Conservation (phyloP, 2,329 filamentous ascomycete genomes). For the Fusarium begoniae region DNA sequence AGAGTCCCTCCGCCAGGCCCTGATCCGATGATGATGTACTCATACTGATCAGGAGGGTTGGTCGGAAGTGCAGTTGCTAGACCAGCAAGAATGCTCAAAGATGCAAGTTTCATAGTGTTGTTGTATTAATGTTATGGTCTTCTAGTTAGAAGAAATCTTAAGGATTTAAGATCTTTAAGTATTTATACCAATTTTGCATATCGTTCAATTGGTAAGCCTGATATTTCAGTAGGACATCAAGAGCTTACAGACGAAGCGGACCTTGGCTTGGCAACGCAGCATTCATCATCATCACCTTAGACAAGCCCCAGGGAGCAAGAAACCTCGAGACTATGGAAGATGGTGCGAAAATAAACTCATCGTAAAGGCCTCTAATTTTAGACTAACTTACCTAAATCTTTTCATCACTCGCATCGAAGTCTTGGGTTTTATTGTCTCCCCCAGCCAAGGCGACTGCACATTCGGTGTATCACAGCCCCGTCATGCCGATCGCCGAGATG, state of each 20-base stretch:
- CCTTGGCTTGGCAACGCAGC: not conserved
- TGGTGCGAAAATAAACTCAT: no score
- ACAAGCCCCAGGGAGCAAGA: not conserved
- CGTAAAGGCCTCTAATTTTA: rapidly evolving
- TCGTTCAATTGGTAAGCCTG: not conserved
- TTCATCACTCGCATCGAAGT: rapidly evolving
- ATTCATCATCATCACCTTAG: not conserved
- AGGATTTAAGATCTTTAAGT: rapidly evolving
- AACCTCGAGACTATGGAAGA: no score
- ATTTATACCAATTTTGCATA: not conserved
- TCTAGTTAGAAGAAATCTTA: rapidly evolving
- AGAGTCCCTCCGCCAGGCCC: conserved; percentile 64
- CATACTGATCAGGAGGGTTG: conserved; percentile 48
- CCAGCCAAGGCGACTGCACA: no score
- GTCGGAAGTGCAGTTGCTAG: not conserved
- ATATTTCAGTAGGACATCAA: rapidly evolving
- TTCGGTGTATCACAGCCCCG: not conserved
- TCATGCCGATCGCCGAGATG: not conserved
- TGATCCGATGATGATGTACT: conserved; percentile 67
- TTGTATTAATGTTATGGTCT: rapidly evolving
- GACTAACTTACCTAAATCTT: no score
- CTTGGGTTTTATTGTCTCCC: no score
- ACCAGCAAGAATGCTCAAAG: not conserved
- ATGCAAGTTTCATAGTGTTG: not conserved
- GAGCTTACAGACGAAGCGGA: not conserved